A percentile compares a stretch with the other conserved stretches of the same genome.
These are phyloP conservation scores for Kwoniella botswanensis DNA, from an alignment of 768 basidiomycete genomes.

Conservation along the genomic window DNA sequence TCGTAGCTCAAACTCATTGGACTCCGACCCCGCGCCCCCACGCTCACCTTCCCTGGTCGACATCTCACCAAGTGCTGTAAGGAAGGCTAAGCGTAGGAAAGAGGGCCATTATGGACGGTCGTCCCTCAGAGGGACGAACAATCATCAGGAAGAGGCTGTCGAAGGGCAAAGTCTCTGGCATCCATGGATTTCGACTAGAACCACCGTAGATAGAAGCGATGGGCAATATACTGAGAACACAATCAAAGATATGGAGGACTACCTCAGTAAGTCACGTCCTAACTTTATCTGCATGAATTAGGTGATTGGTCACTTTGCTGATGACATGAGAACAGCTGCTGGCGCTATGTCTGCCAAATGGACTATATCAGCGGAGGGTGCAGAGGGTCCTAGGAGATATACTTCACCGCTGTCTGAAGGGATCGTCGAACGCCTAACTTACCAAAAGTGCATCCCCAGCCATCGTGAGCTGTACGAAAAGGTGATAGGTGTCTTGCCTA, in stretches of 20 bases:
- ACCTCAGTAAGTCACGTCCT: slow-evolving; percentile 1
- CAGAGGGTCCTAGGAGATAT: not conserved
- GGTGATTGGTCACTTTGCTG: no score
- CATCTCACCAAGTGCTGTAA: not conserved
- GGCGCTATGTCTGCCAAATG: slow-evolving; percentile 9
- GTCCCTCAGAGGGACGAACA: not conserved
- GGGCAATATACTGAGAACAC: not conserved
- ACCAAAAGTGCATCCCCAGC: not conserved
- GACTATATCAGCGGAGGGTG: not conserved
- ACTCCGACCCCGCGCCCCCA: not conserved
- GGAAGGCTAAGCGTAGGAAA: not conserved
- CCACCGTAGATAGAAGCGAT: not conserved
- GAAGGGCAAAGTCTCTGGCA: not conserved
- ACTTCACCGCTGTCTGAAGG: not conserved
- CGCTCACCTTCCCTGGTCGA: not conserved
- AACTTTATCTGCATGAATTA: not conserved
- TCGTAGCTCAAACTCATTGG: not conserved
- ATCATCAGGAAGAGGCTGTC: no score
- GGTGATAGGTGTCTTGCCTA: not conserved
- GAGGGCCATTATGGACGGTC: not conserved
- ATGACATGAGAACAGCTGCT: not conserved
- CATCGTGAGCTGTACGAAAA: not conserved
- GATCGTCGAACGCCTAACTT: not conserved
- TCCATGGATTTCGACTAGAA: not conserved
- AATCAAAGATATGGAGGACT: slow-evolving; percentile 7